Conservation (phyloP, 2,329 filamentous ascomycete genomes). For the Penicillium corylophilum region DNA sequence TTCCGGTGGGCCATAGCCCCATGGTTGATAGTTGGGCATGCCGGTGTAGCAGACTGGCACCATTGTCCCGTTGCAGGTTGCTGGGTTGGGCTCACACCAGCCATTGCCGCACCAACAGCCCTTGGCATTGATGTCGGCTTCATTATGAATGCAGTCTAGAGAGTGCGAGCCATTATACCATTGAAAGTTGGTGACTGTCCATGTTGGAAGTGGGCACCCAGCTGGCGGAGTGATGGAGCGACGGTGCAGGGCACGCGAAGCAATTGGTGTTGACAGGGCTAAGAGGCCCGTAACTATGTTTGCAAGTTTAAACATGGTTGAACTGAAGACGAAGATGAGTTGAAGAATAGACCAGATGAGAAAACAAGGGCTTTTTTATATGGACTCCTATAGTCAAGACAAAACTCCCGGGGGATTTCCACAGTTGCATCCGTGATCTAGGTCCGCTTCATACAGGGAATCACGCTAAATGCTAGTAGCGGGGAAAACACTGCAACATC, state of each 20-base stretch:
- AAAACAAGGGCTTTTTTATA: background rate
- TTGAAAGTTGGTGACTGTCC: conserved; percentile 23
- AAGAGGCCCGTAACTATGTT: conserved; percentile 13
- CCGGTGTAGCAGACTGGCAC: conserved; percentile 29
- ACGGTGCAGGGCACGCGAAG: conserved; percentile 1
- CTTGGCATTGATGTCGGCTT: conserved; percentile 22
- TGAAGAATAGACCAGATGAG: background rate
- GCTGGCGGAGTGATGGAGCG: conserved; percentile 25
- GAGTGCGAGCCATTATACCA: conserved; percentile 20
- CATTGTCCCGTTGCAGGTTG: conserved; percentile 26
- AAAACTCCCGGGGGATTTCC: background rate
- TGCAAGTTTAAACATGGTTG: conserved; percentile 4
- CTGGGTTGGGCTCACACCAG: conserved; percentile 25
- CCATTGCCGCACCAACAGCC: conserved; percentile 23
- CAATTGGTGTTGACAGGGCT: conserved; percentile 5
- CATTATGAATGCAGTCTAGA: conserved; percentile 16
- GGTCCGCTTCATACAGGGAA: conserved; percentile 1
- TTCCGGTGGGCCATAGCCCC: conserved; percentile 28
- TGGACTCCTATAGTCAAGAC: background rate
- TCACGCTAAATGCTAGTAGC: background rate
- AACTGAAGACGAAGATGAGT: background rate
- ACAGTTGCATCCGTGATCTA: background rate
- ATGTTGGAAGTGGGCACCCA: conserved; percentile 30
- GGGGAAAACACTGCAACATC: background rate
- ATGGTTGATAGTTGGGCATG: conserved; percentile 32